Base-by-base conservation (phyloP, 164 flowering plant genomes). In the Cinnamomum micranthum region DNA sequence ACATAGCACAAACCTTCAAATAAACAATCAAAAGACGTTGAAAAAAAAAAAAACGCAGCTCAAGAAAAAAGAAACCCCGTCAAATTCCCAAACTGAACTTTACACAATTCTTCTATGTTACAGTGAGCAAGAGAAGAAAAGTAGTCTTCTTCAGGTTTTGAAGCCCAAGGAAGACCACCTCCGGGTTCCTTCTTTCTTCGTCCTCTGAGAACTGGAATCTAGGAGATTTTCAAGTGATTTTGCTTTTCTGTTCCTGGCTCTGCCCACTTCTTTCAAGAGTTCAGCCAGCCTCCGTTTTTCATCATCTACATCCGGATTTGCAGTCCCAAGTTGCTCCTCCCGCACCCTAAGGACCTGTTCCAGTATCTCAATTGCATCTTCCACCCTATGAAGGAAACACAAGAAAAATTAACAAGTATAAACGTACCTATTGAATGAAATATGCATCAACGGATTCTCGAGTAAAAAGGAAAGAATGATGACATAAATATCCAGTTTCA, bases 251-350 rank as follows among this genome's bases (percentile, higher is more conserved):
- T 90, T 92, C 67, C 98, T 80, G 11, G 91, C 69, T 83, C 88
- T 86, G 66, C 99, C 99, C 6, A 97, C 93, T 84, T 91, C 98
- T 85, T 95, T 95, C 82, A 95, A 83, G 41, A 95, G 95, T 82
- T 95, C 98, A 6, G 92, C 88, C 33, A 94, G 82, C 84, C 99
- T 87, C 71, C 81, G 88, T 91, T 89, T 96, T 82, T 96, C 99
- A 41, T 91, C 98, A 33, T 92, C 94, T 50, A 96, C 92, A 65
- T 96, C 98, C 0, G 98, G 97, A 77, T 96, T 94, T 20, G 98
- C 98, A 5, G 93, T 96, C 65, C 98, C 99, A 33, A 96, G 95
- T 80, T 94, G 88, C 80, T 96, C 99, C 77, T 92, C 98, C 79
- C 99, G 86, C 80, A 91, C 76, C 81, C 91, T 94, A 20, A 96